Percentiles rank a stretch among this genome's conserved stretches.
Conservation (phyloP, 345 rosid species). For the Raphanus raphanistrum region DNA sequence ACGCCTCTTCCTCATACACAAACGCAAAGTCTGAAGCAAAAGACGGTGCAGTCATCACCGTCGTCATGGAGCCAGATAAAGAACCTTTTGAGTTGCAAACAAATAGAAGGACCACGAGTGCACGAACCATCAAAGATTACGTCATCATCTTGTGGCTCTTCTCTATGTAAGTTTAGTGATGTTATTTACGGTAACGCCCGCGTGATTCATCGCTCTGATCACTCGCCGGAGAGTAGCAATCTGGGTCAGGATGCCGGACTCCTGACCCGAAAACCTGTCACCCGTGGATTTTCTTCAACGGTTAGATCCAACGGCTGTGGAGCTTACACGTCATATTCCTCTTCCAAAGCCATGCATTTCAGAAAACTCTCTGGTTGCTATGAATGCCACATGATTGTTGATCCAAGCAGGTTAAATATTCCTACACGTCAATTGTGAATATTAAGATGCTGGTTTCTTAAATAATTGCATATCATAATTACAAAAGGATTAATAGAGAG, state of each 20-base stretch:
- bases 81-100: constrained; percentile 85
- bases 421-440: not conserved
- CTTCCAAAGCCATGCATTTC: constrained; percentile 41
- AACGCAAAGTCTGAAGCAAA: constrained; percentile 38
- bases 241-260: constrained; percentile 67
- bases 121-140: constrained; percentile 62
- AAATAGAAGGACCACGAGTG: constrained; percentile 64
- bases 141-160: constrained; percentile 54
- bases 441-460: not conserved
- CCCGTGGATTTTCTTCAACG: constrained; percentile 29
- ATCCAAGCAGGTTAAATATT: constrained; percentile 31
- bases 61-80: constrained; percentile 83
- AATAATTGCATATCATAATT: not conserved
- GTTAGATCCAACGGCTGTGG: constrained; percentile 41
- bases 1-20: constrained; percentile 29
- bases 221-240: constrained; percentile 67
- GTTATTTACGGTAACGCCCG: constrained; percentile 38
- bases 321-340: constrained; percentile 36
- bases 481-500: not conserved
- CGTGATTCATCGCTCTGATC: constrained; percentile 40
- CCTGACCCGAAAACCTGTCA: constrained; percentile 49
- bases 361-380: constrained; percentile 40
- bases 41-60: constrained; percentile 29
- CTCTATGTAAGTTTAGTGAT: constrained; percentile 36
- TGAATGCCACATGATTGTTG: constrained; percentile 44